Percentiles rank a stretch among this genome's conserved stretches.
Conservation (phyloP, 805 yeast species). For the Yarrowia sp. region DNA sequence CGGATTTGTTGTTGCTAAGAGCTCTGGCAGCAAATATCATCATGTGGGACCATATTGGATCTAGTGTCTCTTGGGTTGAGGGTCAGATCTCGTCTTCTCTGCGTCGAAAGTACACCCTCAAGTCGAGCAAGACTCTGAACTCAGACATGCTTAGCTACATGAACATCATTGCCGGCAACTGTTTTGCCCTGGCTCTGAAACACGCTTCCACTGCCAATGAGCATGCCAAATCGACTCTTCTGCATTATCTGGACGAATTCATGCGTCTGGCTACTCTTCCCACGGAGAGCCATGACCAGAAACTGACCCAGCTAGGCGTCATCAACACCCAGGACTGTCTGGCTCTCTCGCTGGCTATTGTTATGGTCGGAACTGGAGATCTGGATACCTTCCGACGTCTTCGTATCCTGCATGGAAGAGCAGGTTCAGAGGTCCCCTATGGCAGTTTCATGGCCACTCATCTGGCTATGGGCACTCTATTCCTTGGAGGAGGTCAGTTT, state of each 20-base stretch:
- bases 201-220: slow-evolving; percentile 73
- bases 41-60: slow-evolving; percentile 71
- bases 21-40: slow-evolving; percentile 69
- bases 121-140: slow-evolving; percentile 52
- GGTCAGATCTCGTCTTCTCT: slow-evolving; percentile 61
- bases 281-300: slow-evolving; percentile 62
- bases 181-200: slow-evolving; percentile 75
- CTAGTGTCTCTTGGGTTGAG: slow-evolving; percentile 62
- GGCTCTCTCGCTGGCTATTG: slow-evolving; percentile 68
- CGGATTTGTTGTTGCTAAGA: slow-evolving; percentile 74
- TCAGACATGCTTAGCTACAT: slow-evolving; percentile 69
- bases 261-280: slow-evolving; percentile 55
- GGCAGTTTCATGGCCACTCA: slow-evolving; percentile 81
- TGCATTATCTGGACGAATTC: slow-evolving; percentile 62
- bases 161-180: slow-evolving; percentile 74
- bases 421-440: slow-evolving; percentile 53
- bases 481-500: slow-evolving; percentile 91
- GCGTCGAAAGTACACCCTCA: slow-evolving; percentile 48
- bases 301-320: slow-evolving; percentile 61
- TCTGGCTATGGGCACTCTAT: slow-evolving; percentile 84
- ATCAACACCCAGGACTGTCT: slow-evolving; percentile 64
- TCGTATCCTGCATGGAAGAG: slow-evolving; percentile 68
- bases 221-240: slow-evolving; percentile 61
- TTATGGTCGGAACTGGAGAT: slow-evolving; percentile 94
- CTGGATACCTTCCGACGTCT: slow-evolving; percentile 75